Percentiles rank a stretch among this genome's conserved stretches.
Conservation (phyloP, 163 green algal species). For the Scenedesmus sp. region DNA sequence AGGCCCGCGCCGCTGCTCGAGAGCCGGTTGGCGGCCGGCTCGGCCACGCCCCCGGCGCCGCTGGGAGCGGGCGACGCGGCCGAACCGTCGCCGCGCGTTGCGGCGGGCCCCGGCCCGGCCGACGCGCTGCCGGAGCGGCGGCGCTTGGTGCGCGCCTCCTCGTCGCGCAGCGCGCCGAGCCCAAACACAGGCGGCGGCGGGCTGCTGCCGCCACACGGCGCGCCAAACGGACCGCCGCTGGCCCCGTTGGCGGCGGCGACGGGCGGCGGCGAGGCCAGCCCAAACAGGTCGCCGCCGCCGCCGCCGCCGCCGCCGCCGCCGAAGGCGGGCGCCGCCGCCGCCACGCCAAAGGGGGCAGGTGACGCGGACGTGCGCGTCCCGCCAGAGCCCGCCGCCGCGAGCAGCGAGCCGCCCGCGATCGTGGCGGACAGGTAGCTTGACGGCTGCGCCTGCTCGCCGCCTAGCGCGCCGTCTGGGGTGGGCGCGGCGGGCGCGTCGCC, state of each 20-base stretch:
- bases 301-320: too few species aligned
- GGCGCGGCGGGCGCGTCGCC: too few species aligned
- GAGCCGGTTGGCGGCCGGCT: too few species aligned
- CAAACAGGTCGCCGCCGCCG: conserved; percentile 28
- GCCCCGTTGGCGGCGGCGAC: neutral
- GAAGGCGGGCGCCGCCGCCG: neutral
- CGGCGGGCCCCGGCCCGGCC: neutral
- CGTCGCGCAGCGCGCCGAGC: conserved; percentile 1
- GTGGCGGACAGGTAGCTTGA: too few species aligned
- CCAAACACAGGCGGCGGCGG: conserved; percentile 29
- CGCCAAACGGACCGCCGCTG: neutral
- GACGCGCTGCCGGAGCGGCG: conserved; percentile 5
- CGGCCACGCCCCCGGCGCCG: too few species aligned
- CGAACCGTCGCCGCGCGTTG: too few species aligned
- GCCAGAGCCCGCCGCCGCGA: conserved; percentile 1
- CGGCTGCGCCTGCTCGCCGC: too few species aligned
- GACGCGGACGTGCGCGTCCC: neutral
- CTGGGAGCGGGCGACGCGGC: too few species aligned
- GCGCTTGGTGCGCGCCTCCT: conserved; percentile 37
- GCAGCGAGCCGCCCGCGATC: conserved; percentile 27
- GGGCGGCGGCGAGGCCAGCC: neutral
- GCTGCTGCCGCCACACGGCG: neutral
- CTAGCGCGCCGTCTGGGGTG: too few species aligned
- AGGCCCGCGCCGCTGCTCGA: too few species aligned
- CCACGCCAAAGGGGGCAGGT: neutral